phyloP scores from a whole-genome alignment of 352 stramenopile genomes.

The Phytophthora colocasiae region DNA sequence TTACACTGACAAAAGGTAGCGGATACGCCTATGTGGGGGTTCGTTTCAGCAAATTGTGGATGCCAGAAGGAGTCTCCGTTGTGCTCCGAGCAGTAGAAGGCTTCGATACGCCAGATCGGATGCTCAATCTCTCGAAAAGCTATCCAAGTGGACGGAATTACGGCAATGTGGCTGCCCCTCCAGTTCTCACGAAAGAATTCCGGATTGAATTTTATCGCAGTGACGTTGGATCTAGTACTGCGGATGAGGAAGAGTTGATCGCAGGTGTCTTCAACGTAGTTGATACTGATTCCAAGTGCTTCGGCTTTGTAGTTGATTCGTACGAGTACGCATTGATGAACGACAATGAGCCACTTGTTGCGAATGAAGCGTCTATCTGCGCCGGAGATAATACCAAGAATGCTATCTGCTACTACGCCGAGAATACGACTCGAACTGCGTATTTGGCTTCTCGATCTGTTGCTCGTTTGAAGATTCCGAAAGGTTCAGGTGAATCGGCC shows the following conservation, averaged over 20 bases:
- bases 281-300: conserved; percentile 44
- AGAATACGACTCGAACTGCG: conserved; percentile 25
- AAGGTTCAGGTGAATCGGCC: conserved; percentile 19
- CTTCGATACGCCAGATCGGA: conserved; percentile 36
- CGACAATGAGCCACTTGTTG: conserved; percentile 37
- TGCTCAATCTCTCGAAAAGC: conserved; percentile 47
- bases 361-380: conserved; percentile 50
- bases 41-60: conserved; percentile 53
- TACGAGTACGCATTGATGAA: conserved; percentile 54
- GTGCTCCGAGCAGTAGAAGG: conserved; percentile 56
- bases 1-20: conserved; percentile 56
- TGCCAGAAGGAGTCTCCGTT: conserved; percentile 46
- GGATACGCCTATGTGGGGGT: conserved; percentile 59
- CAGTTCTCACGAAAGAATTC: conserved; percentile 57
- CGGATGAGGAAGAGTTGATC: conserved; percentile 5
- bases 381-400: conserved; percentile 64
- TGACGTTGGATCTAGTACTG: conserved; percentile 6
- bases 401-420: conserved; percentile 57
- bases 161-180: conserved; percentile 32
- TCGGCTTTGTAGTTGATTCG: conserved; percentile 55
- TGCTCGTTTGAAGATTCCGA: conserved; percentile 25
- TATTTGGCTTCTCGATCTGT: conserved; percentile 47
- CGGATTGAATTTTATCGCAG: conserved; percentile 66
- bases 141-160: conserved; percentile 40
- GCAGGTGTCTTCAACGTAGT: conserved; percentile 25